These are phyloP conservation scores for Aspergillus ochraceoroseus DNA, from an alignment of 2,329 filamentous ascomycete species.

Conservation along the genomic window DNA sequence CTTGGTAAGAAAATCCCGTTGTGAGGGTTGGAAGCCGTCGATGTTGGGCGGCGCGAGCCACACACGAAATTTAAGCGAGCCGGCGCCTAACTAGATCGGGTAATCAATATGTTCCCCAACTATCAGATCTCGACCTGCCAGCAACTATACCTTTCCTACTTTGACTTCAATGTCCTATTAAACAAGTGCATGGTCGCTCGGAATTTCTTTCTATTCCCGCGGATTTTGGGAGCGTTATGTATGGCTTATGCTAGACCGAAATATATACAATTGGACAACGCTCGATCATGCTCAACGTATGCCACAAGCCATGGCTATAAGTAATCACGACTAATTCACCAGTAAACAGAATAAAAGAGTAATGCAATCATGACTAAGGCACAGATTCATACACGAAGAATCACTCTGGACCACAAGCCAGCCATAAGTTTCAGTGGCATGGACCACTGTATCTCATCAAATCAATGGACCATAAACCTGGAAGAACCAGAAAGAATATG, in stretches of 20 bases:
- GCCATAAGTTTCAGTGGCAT: too few relatives aligned
- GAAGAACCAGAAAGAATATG: too few relatives aligned
- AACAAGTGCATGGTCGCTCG: too few relatives aligned
- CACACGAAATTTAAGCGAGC: constrained; percentile 47
- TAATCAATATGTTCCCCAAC: constrained; percentile 14
- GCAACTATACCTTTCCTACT: background rate
- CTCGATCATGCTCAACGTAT: constrained; percentile 7
- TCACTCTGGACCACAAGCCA: too few relatives aligned
- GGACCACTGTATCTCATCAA: too few relatives aligned
- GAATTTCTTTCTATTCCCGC: background rate
- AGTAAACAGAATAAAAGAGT: too few relatives aligned
- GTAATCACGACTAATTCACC: too few relatives aligned
- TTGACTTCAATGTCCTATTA: background rate
- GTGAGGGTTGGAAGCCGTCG: constrained; percentile 27
- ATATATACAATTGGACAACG: background rate
- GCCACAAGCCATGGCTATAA: constrained; percentile 1
- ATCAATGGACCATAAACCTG: too few relatives aligned
- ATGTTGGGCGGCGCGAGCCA: constrained; percentile 31
- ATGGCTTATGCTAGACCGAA: too few relatives aligned
- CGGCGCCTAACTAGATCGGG: constrained; percentile 35
- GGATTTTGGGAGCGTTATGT: background rate
- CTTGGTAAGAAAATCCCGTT: constrained; percentile 25
- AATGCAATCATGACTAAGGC: too few relatives aligned
- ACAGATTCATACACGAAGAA: too few relatives aligned
- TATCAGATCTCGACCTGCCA: background rate